phyloP scores from a whole-genome alignment of 2,329 filamentous ascomycete species.

The Colletotrichum australisinense region DNA sequence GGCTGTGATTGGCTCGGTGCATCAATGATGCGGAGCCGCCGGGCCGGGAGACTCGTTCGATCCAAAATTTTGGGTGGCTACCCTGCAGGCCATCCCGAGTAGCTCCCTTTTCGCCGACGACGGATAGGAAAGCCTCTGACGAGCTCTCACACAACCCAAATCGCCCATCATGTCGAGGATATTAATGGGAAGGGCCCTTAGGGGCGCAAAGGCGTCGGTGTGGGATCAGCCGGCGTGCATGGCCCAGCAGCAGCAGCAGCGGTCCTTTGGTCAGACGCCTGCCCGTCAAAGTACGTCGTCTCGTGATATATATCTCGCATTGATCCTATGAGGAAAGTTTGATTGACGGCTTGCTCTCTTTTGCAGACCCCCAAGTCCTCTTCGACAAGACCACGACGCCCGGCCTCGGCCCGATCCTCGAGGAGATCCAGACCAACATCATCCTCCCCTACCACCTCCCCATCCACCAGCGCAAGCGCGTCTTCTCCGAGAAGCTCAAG shows the following conservation, averaged over 20 bases:
- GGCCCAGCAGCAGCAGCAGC: conserved; percentile 28
- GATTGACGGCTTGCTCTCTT: not conserved
- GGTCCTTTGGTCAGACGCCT: conserved; percentile 35
- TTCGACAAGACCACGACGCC: conserved; percentile 64
- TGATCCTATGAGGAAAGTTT: too few relatives aligned
- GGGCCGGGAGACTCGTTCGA: not conserved
- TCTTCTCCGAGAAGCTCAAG: conserved; percentile 60
- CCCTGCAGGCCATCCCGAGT: conserved; percentile 1
- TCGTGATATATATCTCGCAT: not conserved
- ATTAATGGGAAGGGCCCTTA: conserved; percentile 33
- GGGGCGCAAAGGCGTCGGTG: conserved; percentile 28
- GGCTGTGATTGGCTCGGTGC: conserved; percentile 51
- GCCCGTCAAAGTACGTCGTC: conserved; percentile 23
- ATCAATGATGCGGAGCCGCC: conserved; percentile 36
- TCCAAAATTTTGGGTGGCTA: conserved; percentile 32
- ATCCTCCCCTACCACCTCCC: conserved; percentile 72
- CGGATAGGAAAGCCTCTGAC: conserved; percentile 2
- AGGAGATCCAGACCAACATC: conserved; percentile 65
- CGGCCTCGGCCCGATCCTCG: conserved; percentile 65
- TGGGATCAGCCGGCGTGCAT: conserved; percentile 33
- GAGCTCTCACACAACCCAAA: not conserved
- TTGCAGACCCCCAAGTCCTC: conserved; percentile 46
- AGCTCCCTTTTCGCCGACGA: conserved; percentile 10
- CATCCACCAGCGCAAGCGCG: conserved; percentile 60
- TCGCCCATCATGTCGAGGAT: conserved; percentile 28